Base-by-base conservation (phyloP, 257 asterid genomes). In the Paulownia fortunei region DNA sequence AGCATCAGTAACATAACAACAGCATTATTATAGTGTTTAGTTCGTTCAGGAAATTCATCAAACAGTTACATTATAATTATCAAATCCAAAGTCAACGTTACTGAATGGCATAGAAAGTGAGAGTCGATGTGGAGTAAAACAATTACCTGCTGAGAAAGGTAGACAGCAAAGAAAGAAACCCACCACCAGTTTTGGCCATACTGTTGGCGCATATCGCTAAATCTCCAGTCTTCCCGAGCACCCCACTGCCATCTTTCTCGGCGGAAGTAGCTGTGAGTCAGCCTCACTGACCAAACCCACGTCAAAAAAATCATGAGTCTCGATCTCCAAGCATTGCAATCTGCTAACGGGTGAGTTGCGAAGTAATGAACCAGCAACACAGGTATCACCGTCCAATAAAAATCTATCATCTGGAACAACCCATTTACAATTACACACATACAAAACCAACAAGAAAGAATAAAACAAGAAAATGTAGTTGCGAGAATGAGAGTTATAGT, bases 241-340 rank as follows among this genome's bases (percentile, higher is more conserved):
- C 98, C 98, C 95, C 97, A 95, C 73, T 91, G 97, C 98, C 99
- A 95, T 34, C 84, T 84, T 66, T 95, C 98, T 1, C 99, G 96
- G 77, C 99, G 98, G 82, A 93, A 95, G 87, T 95, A 95, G 86
- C 90, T 95, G 78, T 95, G 97, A 0, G 88, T 88, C 76, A 95
- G 96, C 86, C 99, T 86, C 5, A 87, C 39, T 63, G 96, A 86
- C 99, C 99, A 95, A 74, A 89, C 62, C 94, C 91, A 91, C n/a
- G 96, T 89, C 85, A 95, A 78, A 3, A 82, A 0, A 1, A 88
- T 84, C 83, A 88, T 94, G 54, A 89, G 55, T 42, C 69, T 86
- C 80, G 98, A 92, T 82, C 99, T 89, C 88, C 90, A 89, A 8
- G 69, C 71, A 61, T 90, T 76, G 72, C 21, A 86, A 58, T 83